Evolutionary conservation across 768 basidiomycete genomes (phyloP).

Genomic region (Omphalotus guepiniiformis): DNA sequence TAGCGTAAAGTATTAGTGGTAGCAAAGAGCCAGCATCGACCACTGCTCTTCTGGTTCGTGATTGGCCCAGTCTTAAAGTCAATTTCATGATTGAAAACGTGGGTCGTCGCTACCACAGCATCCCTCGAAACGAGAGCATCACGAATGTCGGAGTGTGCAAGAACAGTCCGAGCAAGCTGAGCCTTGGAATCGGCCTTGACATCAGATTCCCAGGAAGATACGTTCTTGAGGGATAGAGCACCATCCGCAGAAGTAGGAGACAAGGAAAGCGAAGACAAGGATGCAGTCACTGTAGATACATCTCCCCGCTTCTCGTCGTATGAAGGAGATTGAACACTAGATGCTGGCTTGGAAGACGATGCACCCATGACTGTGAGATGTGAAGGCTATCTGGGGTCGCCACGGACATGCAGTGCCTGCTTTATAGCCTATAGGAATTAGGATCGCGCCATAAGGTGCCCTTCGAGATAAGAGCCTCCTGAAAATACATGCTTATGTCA

Average conservation of each 20-base stretch:
- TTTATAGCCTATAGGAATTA: no score
- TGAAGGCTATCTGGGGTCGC: no score
- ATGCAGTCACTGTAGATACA: constrained; percentile 18
- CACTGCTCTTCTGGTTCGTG: constrained; percentile 84
- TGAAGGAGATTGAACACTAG: constrained; percentile 20
- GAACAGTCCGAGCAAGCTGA: constrained; percentile 71
- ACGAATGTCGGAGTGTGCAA: constrained; percentile 65
- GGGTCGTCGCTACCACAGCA: constrained; percentile 57
- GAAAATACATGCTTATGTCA: no score
- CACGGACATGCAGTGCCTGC: no score
- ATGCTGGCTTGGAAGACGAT: constrained; percentile 23
- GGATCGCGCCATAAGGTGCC: no score
- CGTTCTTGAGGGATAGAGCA: constrained; percentile 50
- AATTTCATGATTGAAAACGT: constrained; percentile 80
- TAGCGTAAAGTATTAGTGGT: constrained; percentile 85
- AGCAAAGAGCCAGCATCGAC: constrained; percentile 95
- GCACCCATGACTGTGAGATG: constrained; percentile 27
- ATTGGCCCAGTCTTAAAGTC: constrained; percentile 81
- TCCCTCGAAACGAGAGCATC: constrained; percentile 59
- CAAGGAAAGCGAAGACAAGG: constrained; percentile 29
- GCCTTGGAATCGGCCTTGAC: constrained; percentile 54
- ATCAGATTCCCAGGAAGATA: constrained; percentile 65
- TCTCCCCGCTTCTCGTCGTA: constrained; percentile 29
- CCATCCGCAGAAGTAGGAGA: constrained; percentile 54
- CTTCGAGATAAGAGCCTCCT: no score